Base-by-base conservation (phyloP, 345 rosid species). In the Corymbia maculata region DNA sequence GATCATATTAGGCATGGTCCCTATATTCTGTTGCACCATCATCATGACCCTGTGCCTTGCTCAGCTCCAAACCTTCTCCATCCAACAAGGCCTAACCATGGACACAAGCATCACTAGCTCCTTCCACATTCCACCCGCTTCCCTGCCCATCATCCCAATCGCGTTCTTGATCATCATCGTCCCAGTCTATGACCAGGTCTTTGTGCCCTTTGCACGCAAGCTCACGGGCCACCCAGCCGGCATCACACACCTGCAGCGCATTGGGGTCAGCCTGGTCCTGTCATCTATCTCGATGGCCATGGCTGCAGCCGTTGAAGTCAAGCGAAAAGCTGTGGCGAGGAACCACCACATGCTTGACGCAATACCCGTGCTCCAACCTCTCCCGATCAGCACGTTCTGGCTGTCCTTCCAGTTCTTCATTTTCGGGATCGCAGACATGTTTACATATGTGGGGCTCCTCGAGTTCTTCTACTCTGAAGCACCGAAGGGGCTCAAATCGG, bases 381-480 rank as follows among this genome's bases (percentile, higher is more conserved):
- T 93, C 61, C 95, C 96, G 10, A 93, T 94, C 57, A 93, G 91
- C 70, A 51, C 84, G 16, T 93, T 94, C 90, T 95, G 97, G 95
- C 87, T 95, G 44, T 90, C 94, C 4, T 86, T 93, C 86, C 97
- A 95, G 89, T 95, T 85, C 91, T 92, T 93, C 90, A 91, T 93
- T 51, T 93, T 93, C 32, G 97, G 95, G 14, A 90, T 93, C 30
- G 94, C 95, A 1, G 95, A 94, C 89, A 84, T 93, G 93, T 94
- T 95, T 82, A 93, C 95, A 0, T 92, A 90, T 15, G 94, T 92
- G 1, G 95, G 96, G 7, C 89, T 94, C 57, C 94, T 94, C 13
- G 95, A 95, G 79, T 93, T 94, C 53, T 94, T 95, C 91, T 94
- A 94, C 85, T 93, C 96, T 2, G 94, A 95, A 88, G 94, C 96